Evolutionary conservation across 768 basidiomycete species (phyloP), one percentile per base, ranked within the genome.

Genomic region (Mycena metata): DNA sequence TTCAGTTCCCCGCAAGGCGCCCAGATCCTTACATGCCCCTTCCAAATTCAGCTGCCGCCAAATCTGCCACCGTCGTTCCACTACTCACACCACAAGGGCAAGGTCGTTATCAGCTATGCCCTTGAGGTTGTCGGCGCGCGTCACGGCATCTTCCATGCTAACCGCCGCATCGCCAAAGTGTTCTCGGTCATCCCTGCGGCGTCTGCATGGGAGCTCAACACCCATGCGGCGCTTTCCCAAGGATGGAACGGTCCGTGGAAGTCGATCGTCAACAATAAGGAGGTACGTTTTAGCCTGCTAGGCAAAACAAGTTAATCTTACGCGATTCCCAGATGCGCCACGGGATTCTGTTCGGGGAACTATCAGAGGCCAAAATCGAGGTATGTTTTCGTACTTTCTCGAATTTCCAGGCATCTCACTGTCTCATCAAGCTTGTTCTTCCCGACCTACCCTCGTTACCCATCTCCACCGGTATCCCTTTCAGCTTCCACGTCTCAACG

Each of bases 361-460:
- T 66, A 42, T 65, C 67, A 6, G 58, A 69, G n/a, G 67, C 55
- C 7, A 72, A 61, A 43, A 56, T 69, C 23, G 70, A 72, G 64
- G 66, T 69, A 23, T 5, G 39, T 45, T 21, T 23, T 43, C 8
- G 11, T 41, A 13, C 3, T 12, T 11, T 55, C n/a, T 42, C 7
- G 5, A 2, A 21, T 17, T 9, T 15, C 9, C 21, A 39, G 46
- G 11, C 3, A 54, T 21, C 49, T 63, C 10, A 33, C 11, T 10
- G 16, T 21, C 17, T 17, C 46, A 43, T 39, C 15, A 35, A 70
- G 69, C 21, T 70, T 17, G 51, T 50, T 13, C 41, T 69, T 24
- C 70, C 70, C 2, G 67, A 72, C 45, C 16, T 72, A 30, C 66
- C 67, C 6, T 65, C 70, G n/a, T 54, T 54, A 39, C 70, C 70